phyloP scores from a whole-genome alignment of 108 stramenopile genomes.

The Cafeteria roenbergensis region DNA sequence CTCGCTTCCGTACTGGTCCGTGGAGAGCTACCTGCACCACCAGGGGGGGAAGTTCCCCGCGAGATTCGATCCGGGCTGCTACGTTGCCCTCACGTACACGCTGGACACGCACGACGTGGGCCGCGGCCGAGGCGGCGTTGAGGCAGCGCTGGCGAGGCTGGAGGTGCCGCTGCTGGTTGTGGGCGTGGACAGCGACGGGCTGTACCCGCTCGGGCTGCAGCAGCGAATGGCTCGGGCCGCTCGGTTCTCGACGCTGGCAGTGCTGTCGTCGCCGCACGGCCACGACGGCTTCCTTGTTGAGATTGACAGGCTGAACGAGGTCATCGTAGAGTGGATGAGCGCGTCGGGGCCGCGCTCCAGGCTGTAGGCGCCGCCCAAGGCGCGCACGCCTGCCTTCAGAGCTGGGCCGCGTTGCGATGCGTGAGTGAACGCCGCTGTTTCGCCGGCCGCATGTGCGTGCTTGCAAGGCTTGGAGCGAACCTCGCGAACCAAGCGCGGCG shows the following conservation, averaged over 20 bases:
- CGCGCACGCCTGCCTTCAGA: too few species aligned
- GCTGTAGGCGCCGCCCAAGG: too few species aligned
- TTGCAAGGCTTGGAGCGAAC: too few species aligned
- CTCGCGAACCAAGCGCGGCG: too few species aligned
- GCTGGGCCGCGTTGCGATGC: too few species aligned
- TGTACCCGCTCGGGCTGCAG: background rate
- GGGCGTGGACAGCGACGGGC: background rate
- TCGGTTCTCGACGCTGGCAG: background rate
- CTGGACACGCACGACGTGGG: background rate
- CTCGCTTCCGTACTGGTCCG: background rate
- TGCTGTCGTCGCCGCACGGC: background rate
- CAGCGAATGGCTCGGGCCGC: background rate
- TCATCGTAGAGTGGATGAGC: background rate
- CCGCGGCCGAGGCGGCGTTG: too few species aligned
- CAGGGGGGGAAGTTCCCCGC: background rate
- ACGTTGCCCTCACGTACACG: background rate
- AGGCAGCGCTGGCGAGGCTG: background rate
- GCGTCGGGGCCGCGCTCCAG: too few species aligned
- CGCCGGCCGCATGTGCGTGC: too few species aligned
- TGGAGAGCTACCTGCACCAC: background rate
- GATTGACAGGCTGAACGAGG: background rate
- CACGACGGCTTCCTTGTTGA: background rate
- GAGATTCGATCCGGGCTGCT: background rate
- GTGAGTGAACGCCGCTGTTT: too few species aligned
- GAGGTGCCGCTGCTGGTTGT: background rate